phyloP scores from a whole-genome alignment of 352 stramenopile genomes.

The Phytopythium montanum region DNA sequence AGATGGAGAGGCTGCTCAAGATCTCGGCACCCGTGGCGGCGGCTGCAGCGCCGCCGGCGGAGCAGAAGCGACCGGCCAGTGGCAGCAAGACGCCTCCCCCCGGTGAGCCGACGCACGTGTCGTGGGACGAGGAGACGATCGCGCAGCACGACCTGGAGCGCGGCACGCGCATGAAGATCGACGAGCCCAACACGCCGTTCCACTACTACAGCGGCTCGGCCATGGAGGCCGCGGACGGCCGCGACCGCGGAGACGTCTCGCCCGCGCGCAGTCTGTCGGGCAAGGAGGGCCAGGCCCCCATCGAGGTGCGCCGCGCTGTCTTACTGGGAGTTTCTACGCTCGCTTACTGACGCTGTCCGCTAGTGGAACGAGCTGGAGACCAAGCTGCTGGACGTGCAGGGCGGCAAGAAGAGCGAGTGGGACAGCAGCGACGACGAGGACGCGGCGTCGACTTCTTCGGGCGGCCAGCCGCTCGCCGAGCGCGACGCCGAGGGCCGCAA shows the following conservation, averaged over 20 bases:
- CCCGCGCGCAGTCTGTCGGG: slow-evolving; percentile 50
- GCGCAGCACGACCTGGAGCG: slow-evolving; percentile 87
- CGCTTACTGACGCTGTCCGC: neutral
- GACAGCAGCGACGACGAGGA: slow-evolving; percentile 50
- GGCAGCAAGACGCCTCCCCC: slow-evolving; percentile 6
- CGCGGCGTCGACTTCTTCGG: slow-evolving; percentile 5
- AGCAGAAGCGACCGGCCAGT: slow-evolving; percentile 6
- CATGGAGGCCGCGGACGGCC: slow-evolving; percentile 17
- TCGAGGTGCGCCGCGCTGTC: slow-evolving; percentile 28
- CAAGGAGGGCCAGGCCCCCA: slow-evolving; percentile 26
- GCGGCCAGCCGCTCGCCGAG: slow-evolving; percentile 17
- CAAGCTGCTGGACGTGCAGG: slow-evolving; percentile 51
- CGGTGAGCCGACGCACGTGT: slow-evolving; percentile 52
- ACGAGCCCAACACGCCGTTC: slow-evolving; percentile 92
- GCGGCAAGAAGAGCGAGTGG: slow-evolving; percentile 52
- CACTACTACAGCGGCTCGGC: slow-evolving; percentile 57
- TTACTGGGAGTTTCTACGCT: neutral
- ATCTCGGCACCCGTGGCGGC: too few relatives aligned
- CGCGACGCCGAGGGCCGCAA: slow-evolving; percentile 62
- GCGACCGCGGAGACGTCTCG: slow-evolving; percentile 29
- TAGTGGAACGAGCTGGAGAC: slow-evolving; percentile 70
- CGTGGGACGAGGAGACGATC: slow-evolving; percentile 92
- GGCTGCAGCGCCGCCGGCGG: too few relatives aligned
- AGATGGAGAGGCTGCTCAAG: too few relatives aligned
- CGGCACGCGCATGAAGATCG: slow-evolving; percentile 92